Evolutionary conservation across 2,329 filamentous ascomycete genomes (phyloP).

Genomic region (Diaporthe helianthi): DNA sequence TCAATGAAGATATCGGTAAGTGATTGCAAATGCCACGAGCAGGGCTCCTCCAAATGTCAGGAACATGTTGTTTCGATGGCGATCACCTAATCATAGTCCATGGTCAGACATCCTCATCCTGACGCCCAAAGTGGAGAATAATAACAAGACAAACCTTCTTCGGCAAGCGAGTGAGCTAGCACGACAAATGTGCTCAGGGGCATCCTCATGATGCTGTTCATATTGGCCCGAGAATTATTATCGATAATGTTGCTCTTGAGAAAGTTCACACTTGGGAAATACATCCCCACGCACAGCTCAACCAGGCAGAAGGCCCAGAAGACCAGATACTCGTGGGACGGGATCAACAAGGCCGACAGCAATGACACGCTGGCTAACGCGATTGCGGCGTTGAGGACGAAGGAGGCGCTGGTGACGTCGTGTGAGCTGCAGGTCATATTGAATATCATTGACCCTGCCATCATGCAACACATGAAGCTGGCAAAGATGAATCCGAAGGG

Average conservation of each 20-base stretch:
- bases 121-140: neutral
- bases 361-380: conserved; percentile 46
- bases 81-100: conserved; percentile 38
- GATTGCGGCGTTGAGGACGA: conserved; percentile 45
- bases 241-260: conserved; percentile 62
- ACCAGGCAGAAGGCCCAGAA: conserved; percentile 66
- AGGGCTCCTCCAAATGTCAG: conserved; percentile 33
- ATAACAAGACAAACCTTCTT: conserved; percentile 46
- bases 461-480: conserved; percentile 64
- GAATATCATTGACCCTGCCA: conserved; percentile 55
- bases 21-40: conserved; percentile 20
- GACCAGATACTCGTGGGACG: conserved; percentile 48
- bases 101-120: neutral
- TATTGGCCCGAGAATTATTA: conserved; percentile 58
- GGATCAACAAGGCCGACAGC: conserved; percentile 50
- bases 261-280: conserved; percentile 62
- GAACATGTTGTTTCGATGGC: conserved; percentile 43
- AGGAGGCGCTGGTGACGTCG: conserved; percentile 39
- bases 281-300: conserved; percentile 63
- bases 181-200: conserved; percentile 64
- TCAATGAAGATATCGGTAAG: neutral
- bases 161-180: conserved; percentile 52
- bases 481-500: conserved; percentile 61
- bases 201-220: conserved; percentile 64
- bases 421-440: conserved; percentile 41